phyloP scores from a whole-genome alignment of 2,329 filamentous ascomycete species.

The Trichothecium roseum region DNA sequence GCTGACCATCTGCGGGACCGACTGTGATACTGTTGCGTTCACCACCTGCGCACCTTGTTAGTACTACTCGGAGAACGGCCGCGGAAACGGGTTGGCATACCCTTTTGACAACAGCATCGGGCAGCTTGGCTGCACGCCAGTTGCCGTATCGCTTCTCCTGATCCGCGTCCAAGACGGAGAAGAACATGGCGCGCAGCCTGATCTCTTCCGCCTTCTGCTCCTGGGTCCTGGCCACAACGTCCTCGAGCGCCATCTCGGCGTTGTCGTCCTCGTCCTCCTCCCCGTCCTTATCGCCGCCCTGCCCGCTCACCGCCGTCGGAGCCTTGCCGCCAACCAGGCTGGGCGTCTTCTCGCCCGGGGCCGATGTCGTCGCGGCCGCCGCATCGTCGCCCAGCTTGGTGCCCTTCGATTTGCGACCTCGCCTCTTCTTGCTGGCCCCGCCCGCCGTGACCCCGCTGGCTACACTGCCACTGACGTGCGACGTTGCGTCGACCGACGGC shows the following conservation, averaged over 20 bases:
- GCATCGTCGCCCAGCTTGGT: slow-evolving; percentile 20
- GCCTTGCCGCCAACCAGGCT: slow-evolving; percentile 30
- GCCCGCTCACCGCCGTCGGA: slow-evolving; percentile 33
- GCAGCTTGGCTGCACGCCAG: slow-evolving; percentile 59
- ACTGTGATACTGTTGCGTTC: slow-evolving; percentile 73
- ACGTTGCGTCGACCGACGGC: slow-evolving; percentile 52
- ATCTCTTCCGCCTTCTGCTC: slow-evolving; percentile 58
- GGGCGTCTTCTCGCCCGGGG: slow-evolving; percentile 31
- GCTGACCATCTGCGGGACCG: slow-evolving; percentile 62
- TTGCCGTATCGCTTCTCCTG: slow-evolving; percentile 62
- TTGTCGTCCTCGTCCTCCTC: slow-evolving; percentile 47
- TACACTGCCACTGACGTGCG: slow-evolving; percentile 51
- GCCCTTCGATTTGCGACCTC: slow-evolving; percentile 50
- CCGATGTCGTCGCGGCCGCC: not conserved
- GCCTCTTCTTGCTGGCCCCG: slow-evolving; percentile 45
- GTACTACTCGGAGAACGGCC: not conserved
- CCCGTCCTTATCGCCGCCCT: slow-evolving; percentile 32
- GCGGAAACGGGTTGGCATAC: slow-evolving; percentile 26
- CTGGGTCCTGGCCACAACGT: slow-evolving; percentile 50
- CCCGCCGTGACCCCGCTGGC: slow-evolving; percentile 31
- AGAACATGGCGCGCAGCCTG: slow-evolving; percentile 47
- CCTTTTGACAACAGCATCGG: slow-evolving; percentile 58
- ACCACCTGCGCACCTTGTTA: slow-evolving; percentile 41
- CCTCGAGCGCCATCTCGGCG: slow-evolving; percentile 45
- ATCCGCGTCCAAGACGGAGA: slow-evolving; percentile 52